phyloP scores from a whole-genome alignment of 768 basidiomycete species.

The Xerocomellus dryophilus region DNA sequence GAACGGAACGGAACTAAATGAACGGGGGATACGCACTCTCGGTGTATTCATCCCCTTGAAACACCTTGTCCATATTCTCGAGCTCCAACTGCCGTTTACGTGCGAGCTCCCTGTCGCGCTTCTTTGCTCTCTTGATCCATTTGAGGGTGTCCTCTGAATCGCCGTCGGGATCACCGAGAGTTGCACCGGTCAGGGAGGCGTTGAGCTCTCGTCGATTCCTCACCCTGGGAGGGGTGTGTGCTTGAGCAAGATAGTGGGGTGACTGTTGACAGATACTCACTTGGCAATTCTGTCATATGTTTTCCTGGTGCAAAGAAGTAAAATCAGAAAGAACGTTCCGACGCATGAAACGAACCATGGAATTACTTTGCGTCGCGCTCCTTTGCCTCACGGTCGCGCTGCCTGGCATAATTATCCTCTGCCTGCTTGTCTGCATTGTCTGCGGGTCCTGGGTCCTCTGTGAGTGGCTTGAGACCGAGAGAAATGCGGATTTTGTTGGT shows the following conservation, averaged over 20 bases:
- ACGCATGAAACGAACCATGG: slow-evolving; percentile 18
- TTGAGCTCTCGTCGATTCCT: slow-evolving; percentile 92
- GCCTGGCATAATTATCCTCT: slow-evolving; percentile 79
- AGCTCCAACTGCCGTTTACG: slow-evolving; percentile 78
- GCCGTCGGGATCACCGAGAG: slow-evolving; percentile 84
- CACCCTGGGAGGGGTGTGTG: slow-evolving; percentile 60
- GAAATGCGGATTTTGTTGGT: slow-evolving; percentile 95
- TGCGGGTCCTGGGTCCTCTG: slow-evolving; percentile 71
- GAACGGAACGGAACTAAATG: not conserved
- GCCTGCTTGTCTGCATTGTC: slow-evolving; percentile 79
- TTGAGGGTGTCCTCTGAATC: slow-evolving; percentile 75
- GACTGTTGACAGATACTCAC: slow-evolving; percentile 55
- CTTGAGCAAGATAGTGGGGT: slow-evolving; percentile 37
- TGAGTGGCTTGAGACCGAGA: slow-evolving; percentile 90
- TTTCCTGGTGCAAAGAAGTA: slow-evolving; percentile 44
- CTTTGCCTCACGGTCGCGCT: slow-evolving; percentile 64
- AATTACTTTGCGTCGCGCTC: slow-evolving; percentile 76
- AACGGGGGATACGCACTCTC: slow-evolving; percentile 59
- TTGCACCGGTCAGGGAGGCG: slow-evolving; percentile 86
- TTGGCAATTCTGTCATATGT: slow-evolving; percentile 78
- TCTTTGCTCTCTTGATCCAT: slow-evolving; percentile 92
- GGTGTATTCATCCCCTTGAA: slow-evolving; percentile 72
- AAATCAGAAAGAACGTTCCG: slow-evolving; percentile 18
- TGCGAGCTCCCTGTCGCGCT: slow-evolving; percentile 85
- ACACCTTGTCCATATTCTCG: slow-evolving; percentile 77